Conservation (phyloP, 225 moss, liverwort and hornwort species). For the Marchantia paleacea region DNA sequence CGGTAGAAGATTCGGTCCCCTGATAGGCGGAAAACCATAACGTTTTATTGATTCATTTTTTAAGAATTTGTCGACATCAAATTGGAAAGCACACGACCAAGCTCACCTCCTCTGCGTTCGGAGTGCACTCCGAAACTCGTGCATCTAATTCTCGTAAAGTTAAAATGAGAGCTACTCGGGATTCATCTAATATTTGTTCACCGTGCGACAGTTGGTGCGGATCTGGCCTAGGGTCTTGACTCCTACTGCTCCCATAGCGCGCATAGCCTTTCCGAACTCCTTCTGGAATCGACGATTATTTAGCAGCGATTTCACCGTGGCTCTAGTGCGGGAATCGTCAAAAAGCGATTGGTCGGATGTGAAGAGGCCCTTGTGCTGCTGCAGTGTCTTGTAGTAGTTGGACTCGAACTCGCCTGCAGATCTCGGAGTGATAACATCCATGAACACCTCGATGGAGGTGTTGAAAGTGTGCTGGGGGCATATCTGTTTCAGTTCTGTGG, state of each 20-base stretch:
- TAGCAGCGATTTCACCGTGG: neutral
- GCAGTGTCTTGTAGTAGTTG: neutral
- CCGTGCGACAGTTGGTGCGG: neutral
- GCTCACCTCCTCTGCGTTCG: no score
- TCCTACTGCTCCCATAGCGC: neutral
- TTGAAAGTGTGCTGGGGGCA: neutral
- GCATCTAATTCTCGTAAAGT: neutral
- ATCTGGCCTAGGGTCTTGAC: neutral
- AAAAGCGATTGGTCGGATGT: conserved; percentile 9
- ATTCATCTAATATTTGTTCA: neutral
- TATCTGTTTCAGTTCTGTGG: neutral
- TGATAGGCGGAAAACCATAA: no score
- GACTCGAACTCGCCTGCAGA: neutral
- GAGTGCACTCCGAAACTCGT: no score
- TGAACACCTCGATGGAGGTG: neutral
- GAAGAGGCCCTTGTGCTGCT: neutral
- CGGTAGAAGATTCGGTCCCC: no score
- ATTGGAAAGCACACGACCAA: no score
- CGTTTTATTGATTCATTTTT: no score
- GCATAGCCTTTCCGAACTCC: conserved; percentile 6
- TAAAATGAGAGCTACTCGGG: no score
- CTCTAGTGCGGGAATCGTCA: neutral
- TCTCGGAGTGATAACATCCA: neutral
- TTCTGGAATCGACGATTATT: neutral
- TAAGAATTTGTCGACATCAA: no score